phyloP scores from a whole-genome alignment of 2,329 filamentous ascomycete genomes.

The Xylaria multiplex region DNA sequence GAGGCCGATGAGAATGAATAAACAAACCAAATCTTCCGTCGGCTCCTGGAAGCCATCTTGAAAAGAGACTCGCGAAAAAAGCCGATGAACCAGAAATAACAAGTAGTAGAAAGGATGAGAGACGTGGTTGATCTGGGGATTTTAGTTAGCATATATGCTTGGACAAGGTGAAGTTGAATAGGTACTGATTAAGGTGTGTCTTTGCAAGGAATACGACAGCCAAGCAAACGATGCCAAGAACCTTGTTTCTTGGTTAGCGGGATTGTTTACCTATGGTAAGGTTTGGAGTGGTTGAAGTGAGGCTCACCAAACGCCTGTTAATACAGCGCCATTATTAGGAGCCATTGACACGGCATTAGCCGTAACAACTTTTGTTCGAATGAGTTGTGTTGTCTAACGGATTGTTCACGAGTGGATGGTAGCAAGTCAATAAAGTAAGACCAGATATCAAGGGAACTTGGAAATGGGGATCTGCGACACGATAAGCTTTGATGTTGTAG shows the following conservation, averaged over 20 bases:
- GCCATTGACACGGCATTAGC: slow-evolving; percentile 43
- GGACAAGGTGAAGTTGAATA: background rate
- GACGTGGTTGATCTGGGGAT: slow-evolving; percentile 57
- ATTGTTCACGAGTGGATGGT: background rate
- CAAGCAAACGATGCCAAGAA: slow-evolving; percentile 60
- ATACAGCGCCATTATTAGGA: slow-evolving; percentile 48
- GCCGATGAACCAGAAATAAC: slow-evolving; percentile 57
- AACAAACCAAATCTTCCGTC: slow-evolving; percentile 58
- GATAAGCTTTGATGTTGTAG: background rate
- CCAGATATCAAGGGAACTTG: background rate
- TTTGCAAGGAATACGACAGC: slow-evolving; percentile 58
- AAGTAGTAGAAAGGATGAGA: slow-evolving; percentile 60
- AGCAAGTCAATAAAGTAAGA: background rate
- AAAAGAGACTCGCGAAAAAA: slow-evolving; percentile 55
- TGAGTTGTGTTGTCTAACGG: background rate
- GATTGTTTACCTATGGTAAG: slow-evolving; percentile 12
- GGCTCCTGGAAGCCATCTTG: slow-evolving; percentile 58
- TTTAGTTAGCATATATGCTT: slow-evolving; percentile 30
- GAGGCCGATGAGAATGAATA: background rate
- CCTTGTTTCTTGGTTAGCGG: slow-evolving; percentile 46
- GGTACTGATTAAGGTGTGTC: slow-evolving; percentile 61
- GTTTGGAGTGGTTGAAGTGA: background rate
- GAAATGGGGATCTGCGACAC: slow-evolving; percentile 4
- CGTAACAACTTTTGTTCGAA: slow-evolving; percentile 3
- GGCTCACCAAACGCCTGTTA: slow-evolving; percentile 53